Evolutionary conservation across 495 filamentous ascomycete genomes (phyloP).

Genomic region (Aspergillus leporis): DNA sequence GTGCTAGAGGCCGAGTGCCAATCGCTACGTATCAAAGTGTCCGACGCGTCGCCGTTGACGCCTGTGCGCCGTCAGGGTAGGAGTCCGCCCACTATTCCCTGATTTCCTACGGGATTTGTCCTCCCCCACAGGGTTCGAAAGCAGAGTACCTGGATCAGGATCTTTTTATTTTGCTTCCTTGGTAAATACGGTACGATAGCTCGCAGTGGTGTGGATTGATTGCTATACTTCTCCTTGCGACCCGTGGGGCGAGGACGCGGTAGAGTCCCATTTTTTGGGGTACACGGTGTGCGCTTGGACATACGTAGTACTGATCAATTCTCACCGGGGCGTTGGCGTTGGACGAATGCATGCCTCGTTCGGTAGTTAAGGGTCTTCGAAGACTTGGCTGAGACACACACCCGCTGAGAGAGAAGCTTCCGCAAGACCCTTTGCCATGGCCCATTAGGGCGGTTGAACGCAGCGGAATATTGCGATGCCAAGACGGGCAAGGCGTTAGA

Average conservation of each 20-base stretch:
- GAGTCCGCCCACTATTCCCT: neutral
- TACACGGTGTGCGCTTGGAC: neutral
- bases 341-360: too few species aligned
- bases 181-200: neutral
- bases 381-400: too few species aligned
- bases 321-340: too few species aligned
- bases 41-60: constrained; percentile 5
- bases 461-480: too few species aligned
- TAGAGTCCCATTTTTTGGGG: neutral
- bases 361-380: too few species aligned
- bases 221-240: neutral
- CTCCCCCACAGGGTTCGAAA: neutral
- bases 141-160: neutral
- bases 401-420: too few species aligned
- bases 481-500: too few species aligned
- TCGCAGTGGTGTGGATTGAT: neutral
- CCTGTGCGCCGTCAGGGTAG: neutral
- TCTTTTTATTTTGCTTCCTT: neutral
- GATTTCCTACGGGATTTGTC: neutral
- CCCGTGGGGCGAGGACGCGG: neutral
- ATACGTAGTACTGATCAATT: too few species aligned
- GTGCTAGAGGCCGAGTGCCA: constrained; percentile 18
- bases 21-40: constrained; percentile 16
- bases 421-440: too few species aligned
- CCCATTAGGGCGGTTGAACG: too few species aligned